Conservation (phyloP, 345 rosid genomes). For the Populus davidiana region DNA sequence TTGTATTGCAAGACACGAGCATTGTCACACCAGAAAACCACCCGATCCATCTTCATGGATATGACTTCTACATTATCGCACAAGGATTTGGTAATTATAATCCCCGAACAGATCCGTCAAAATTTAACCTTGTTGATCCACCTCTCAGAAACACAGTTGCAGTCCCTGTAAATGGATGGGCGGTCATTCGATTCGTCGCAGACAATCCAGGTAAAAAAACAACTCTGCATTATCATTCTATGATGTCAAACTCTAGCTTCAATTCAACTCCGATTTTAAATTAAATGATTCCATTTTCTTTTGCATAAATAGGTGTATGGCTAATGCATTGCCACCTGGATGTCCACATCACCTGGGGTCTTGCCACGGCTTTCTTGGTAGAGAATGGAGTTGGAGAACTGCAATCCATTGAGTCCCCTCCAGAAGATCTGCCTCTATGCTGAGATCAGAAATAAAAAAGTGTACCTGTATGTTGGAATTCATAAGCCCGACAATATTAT, state of each 20-base stretch:
- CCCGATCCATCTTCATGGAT: slow-evolving; percentile 50
- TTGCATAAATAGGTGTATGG: slow-evolving; percentile 24
- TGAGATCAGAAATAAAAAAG: neutral
- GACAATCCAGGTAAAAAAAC: slow-evolving; percentile 35
- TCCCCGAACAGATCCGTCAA: slow-evolving; percentile 28
- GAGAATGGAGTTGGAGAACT: slow-evolving; percentile 27
- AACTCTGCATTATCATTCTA: neutral
- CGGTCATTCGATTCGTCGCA: slow-evolving; percentile 41
- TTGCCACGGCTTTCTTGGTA: slow-evolving; percentile 32
- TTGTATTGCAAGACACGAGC: slow-evolving; percentile 45
- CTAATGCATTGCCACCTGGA: slow-evolving; percentile 36
- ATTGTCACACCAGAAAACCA: slow-evolving; percentile 35
- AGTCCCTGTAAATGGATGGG: slow-evolving; percentile 46
- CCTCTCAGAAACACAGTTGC: slow-evolving; percentile 32
- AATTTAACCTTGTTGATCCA: slow-evolving; percentile 42
- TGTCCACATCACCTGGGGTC: slow-evolving; percentile 32
- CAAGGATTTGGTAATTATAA: slow-evolving; percentile 43
- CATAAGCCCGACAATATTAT: neutral
- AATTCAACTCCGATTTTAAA: neutral
- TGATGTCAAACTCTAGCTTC: neutral
- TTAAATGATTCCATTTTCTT: neutral
- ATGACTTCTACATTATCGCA: slow-evolving; percentile 44
- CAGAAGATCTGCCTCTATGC: slow-evolving; percentile 30
- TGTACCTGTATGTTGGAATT: neutral
- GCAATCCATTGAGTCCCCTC: slow-evolving; percentile 28